Evolutionary conservation across 106 monocot genomes (phyloP).

Genomic region (Acorus gramineus): DNA sequence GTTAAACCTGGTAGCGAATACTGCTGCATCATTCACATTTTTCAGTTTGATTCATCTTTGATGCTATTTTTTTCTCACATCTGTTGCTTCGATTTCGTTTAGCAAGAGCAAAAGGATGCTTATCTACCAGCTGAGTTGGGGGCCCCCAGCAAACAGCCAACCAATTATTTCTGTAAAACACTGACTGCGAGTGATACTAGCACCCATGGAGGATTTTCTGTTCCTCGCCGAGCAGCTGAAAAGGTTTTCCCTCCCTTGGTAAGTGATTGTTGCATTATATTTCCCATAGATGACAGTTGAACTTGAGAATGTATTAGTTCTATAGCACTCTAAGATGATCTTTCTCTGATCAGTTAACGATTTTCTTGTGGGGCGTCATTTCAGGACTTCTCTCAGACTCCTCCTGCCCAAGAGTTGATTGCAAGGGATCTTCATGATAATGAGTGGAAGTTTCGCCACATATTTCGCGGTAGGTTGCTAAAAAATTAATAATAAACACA

Average conservation of each 20-base stretch:
- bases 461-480: conserved; percentile 13
- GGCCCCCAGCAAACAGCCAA: conserved; percentile 57
- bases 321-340: neutral
- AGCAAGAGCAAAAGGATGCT: conserved; percentile 85
- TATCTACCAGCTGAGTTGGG: conserved; percentile 62
- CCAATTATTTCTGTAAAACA: conserved; percentile 87
- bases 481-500: too few species aligned
- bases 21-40: conserved; percentile 5
- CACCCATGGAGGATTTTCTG: conserved; percentile 74
- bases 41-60: neutral
- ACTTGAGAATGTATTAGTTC: neutral
- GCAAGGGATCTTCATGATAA: conserved; percentile 19
- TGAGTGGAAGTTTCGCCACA: conserved; percentile 21
- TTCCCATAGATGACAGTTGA: neutral
- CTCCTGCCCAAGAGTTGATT: conserved; percentile 20
- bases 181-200: conserved; percentile 72
- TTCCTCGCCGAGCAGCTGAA: conserved; percentile 77
- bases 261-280: neutral
- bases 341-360: neutral
- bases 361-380: neutral
- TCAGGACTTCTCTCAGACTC: conserved; percentile 15
- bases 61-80: neutral
- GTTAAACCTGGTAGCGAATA: conserved; percentile 12
- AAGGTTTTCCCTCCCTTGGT: conserved; percentile 62
- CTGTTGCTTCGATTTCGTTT: neutral